Evolutionary conservation across 345 rosid genomes (phyloP).

Genomic region (Gossypioides kirkii): DNA sequence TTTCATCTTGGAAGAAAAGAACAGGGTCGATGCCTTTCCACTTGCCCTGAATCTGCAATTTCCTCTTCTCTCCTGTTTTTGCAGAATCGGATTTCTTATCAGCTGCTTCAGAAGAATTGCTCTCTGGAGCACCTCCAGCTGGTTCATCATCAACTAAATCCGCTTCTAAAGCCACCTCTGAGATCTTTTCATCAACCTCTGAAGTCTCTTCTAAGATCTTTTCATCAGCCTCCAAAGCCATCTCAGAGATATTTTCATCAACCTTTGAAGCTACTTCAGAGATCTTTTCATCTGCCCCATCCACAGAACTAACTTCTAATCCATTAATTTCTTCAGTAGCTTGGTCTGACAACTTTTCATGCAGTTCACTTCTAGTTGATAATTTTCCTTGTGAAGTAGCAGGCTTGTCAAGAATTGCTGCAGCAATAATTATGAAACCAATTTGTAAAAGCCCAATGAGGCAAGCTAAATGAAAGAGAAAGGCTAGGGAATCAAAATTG

Average conservation of each 20-base stretch:
- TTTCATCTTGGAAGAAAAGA: conserved; percentile 69
- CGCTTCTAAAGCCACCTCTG: conserved; percentile 39
- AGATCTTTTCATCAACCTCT: conserved; percentile 30
- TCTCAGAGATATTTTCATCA: conserved; percentile 33
- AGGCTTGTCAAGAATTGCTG: conserved; percentile 45
- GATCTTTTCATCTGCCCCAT: conserved; percentile 24
- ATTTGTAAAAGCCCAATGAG: not conserved
- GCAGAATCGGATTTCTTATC: conserved; percentile 36
- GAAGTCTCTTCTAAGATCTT: conserved; percentile 27
- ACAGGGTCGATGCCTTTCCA: conserved; percentile 97
- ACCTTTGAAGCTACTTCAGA: conserved; percentile 34
- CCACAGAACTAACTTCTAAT: conserved; percentile 27
- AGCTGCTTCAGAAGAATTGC: conserved; percentile 32
- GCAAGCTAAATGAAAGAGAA: not conserved
- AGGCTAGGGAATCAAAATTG: not conserved
- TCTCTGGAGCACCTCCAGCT: conserved; percentile 23
- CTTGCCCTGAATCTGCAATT: conserved; percentile 85
- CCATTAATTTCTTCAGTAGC: conserved; percentile 27
- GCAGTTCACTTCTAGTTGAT: conserved; percentile 23
- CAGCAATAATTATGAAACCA: conserved; percentile 11
- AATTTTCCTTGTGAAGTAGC: conserved; percentile 14
- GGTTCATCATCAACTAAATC: conserved; percentile 32
- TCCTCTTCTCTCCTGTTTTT: conserved; percentile 54
- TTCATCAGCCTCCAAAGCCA: conserved; percentile 37
- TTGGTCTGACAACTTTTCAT: conserved; percentile 29